Evolutionary conservation across 2,329 filamentous ascomycete genomes (phyloP), one percentile per base, ranked within the genome.

Genomic region (Colletotrichum salicis): DNA sequence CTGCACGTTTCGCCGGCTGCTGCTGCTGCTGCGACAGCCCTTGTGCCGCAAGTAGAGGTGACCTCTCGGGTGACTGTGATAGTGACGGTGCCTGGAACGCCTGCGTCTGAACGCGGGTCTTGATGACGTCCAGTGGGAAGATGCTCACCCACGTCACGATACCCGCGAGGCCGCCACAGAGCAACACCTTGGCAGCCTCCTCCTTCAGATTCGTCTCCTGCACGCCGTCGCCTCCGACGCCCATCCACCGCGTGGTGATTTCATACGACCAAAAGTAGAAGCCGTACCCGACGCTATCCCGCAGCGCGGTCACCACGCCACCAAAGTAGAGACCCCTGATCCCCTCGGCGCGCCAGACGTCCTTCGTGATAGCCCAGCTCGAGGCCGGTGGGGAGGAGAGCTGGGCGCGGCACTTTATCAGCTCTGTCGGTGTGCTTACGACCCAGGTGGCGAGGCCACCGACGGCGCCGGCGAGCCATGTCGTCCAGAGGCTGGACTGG

Each of bases 251-350:
- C 74, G 92, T 94, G 74, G 87, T 90, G 70, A 95, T 84, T 81
- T 97, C 93, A 78, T 98, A 98, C 1, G 93, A 92, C 93, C 93
- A 97, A 81, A 98, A 98, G 79, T 98, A 98, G 81, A 98, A 98
- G 0, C 95, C 96, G 82, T 98, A 98, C n/a, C 96, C 96, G 67
- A 98, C 89, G 70, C 92, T 92, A 82, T 98, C 96, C 61, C 96
- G 88, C 52, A 96, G 79, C 64, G 92, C 94, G 0, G 96, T 98
- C 19, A 98, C 90, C 0, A 84, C 86, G 24, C 96, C 96, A 24
- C 95, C 96, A 73, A 91, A 88, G 79, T 97, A 98, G 27, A 98
- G 82, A 0, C 95, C 95, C 51, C 87, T 85, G 4, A 94, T 85
- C 4, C 92, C 90, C 64, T 86, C 80, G 1, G 80, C 83, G 45